Evolutionary conservation across 106 monocot genomes (phyloP), one percentile per base, ranked within the genome.

Genomic region (Dendrobium nobile): DNA sequence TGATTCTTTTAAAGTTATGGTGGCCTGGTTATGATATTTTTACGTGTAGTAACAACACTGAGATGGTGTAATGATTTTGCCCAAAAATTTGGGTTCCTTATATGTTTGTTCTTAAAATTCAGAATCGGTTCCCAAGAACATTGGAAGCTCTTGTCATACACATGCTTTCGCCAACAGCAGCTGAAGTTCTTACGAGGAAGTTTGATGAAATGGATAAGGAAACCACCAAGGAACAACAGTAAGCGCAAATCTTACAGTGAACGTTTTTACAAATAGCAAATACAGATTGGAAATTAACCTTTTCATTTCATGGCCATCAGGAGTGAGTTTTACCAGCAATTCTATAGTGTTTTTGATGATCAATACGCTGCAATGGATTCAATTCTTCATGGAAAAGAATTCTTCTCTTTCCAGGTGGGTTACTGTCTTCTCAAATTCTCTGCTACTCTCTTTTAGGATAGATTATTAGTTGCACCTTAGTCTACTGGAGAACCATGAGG

Each of bases 171-270:
- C 96, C 96, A 41, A 74, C 75, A 44, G 87, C 80, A 33, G 93
- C 96, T 77, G 98, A 99, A 87, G 73, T 94, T 77, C 98, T 99
- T 22, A 95, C 98, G 27, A 67, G 86, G 54, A 99, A 99, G 87
- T 99, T 99, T 81, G 95, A 99, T 64, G 86, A 95, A 85, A 93
- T 95, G 88, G 95, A 99, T 72, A 76, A 83, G 45, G 80, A 79
- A 75, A 73, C 83, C 26, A 78, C 88, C 20, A 93, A 87, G 77
- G 91, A 92, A 79, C 67, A 93, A 64, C 98, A 90, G 93, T 99
- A 82, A 27, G 74, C 37, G 48, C 47, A n/a, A 67, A 28, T 64
- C 47, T 7, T 59, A 15, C 72, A 75, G 9, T 70, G 9, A 37
- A 4, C 11, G 27, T 68, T 68, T n/a, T 27, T 40, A 40, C 15